These are phyloP conservation scores for Digitaria exilis DNA, from an alignment of 202 grass and related monocot species.

Conservation along the genomic window DNA sequence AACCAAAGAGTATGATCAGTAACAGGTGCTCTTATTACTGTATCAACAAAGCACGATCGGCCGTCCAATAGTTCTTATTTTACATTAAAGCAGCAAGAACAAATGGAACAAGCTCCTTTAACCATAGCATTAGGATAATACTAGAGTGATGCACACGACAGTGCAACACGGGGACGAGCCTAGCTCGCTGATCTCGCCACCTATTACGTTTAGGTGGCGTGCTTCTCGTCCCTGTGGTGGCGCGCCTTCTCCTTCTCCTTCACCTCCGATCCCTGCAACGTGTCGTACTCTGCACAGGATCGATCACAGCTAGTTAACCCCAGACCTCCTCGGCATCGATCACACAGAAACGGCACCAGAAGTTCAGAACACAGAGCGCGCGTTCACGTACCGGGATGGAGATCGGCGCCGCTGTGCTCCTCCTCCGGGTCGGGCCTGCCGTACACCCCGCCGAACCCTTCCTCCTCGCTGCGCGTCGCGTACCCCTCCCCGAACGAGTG, in stretches of 20 bases:
- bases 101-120: too few species aligned
- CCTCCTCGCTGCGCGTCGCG: slow-evolving; percentile 69
- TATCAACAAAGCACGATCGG: too few species aligned
- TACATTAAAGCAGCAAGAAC: too few species aligned
- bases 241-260: slow-evolving; percentile 81
- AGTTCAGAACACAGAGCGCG: background rate
- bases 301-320: background rate
- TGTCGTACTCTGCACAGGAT: slow-evolving; percentile 51
- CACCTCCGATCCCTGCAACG: slow-evolving; percentile 69
- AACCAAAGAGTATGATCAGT: too few species aligned
- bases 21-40: too few species aligned
- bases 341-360: background rate
- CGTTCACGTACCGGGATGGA: slow-evolving; percentile 45
- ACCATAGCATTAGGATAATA: too few species aligned
- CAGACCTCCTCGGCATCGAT: background rate
- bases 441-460: slow-evolving; percentile 80
- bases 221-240: slow-evolving; percentile 36
- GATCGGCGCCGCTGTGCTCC: slow-evolving; percentile 11
- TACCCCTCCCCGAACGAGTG: slow-evolving; percentile 83
- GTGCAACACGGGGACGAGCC: background rate
- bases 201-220: slow-evolving; percentile 5
- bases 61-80: too few species aligned
- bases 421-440: slow-evolving; percentile 26
- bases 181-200: background rate
- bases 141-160: too few species aligned